Percentiles rank a stretch among this genome's conserved stretches.
phyloP scores from a whole-genome alignment of 2,329 filamentous ascomycete genomes.

The Talaromyces piceae region DNA sequence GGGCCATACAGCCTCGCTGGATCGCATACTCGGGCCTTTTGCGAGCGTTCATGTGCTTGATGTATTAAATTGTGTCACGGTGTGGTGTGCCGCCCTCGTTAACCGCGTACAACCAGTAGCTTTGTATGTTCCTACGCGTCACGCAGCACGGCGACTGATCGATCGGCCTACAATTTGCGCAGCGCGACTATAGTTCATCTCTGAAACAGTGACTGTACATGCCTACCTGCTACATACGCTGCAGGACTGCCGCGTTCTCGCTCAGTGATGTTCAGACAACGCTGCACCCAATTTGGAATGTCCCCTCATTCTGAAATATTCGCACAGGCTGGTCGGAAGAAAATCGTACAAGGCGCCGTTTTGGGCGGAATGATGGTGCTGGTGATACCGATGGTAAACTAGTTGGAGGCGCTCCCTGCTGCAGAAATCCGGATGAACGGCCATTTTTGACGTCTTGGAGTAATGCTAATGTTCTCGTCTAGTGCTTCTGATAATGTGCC shows the following conservation, averaged over 20 bases:
- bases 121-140: background rate
- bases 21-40: background rate
- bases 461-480: background rate
- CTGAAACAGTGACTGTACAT: background rate
- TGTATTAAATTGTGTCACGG: background rate
- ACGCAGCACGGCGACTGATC: background rate
- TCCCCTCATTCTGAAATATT: background rate
- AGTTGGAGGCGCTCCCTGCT: background rate
- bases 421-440: background rate
- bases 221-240: background rate
- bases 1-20: background rate
- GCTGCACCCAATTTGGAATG: background rate
- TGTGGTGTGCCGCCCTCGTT: background rate
- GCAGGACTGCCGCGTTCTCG: background rate
- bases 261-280: background rate
- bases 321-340: background rate
- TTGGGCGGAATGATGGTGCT: background rate
- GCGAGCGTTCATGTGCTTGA: background rate
- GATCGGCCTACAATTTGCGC: background rate
- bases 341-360: background rate
- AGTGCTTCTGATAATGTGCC: too few species aligned
- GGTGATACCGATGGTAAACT: background rate
- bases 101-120: background rate
- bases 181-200: background rate
- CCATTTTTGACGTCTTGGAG: background rate